Percentiles rank a stretch among this genome's conserved stretches.
Conservation (phyloP, 2,329 filamentous ascomycete species). For the Eutypa lata region DNA sequence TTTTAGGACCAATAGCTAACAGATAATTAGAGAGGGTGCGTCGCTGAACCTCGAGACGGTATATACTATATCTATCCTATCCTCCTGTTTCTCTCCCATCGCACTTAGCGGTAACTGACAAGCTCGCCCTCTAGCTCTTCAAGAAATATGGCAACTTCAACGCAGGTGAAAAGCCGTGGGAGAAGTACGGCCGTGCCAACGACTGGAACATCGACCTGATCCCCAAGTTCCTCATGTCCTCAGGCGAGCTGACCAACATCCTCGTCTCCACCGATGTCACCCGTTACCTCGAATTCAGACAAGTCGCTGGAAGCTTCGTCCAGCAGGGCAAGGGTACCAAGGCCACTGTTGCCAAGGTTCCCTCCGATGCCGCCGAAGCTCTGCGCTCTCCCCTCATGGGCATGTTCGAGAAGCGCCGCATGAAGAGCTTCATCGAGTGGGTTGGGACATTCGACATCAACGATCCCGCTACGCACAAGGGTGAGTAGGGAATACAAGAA, state of each 20-base stretch:
- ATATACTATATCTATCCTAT: constrained; percentile 31
- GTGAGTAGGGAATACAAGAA: constrained; percentile 44
- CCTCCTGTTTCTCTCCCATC: constrained; percentile 6
- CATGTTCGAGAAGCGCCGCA: constrained; percentile 93
- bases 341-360: constrained; percentile 94
- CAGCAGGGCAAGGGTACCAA: constrained; percentile 81
- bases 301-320: constrained; percentile 93
- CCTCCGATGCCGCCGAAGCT: constrained; percentile 86
- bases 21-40: constrained; percentile 71
- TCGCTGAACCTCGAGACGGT: constrained; percentile 96
- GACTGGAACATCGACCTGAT: constrained; percentile 99
- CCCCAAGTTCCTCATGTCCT: constrained; percentile 97
- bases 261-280: constrained; percentile 93
- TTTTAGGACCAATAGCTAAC: constrained; percentile 13
- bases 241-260: constrained; percentile 97
- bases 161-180: constrained; percentile 86
- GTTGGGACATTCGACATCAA: constrained; percentile 80
- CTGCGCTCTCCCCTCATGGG: constrained; percentile 93
- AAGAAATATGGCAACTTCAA: constrained; percentile 89
- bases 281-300: constrained; percentile 86
- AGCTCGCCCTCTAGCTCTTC: constrained; percentile 58
- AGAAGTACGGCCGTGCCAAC: constrained; percentile 92
- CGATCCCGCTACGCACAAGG: constrained; percentile 84
- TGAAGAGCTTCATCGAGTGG: constrained; percentile 97
- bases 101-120: constrained; percentile 7